These are phyloP conservation scores for Seiridium unicorne DNA, from an alignment of 2,329 filamentous ascomycete species.

Conservation along the genomic window DNA sequence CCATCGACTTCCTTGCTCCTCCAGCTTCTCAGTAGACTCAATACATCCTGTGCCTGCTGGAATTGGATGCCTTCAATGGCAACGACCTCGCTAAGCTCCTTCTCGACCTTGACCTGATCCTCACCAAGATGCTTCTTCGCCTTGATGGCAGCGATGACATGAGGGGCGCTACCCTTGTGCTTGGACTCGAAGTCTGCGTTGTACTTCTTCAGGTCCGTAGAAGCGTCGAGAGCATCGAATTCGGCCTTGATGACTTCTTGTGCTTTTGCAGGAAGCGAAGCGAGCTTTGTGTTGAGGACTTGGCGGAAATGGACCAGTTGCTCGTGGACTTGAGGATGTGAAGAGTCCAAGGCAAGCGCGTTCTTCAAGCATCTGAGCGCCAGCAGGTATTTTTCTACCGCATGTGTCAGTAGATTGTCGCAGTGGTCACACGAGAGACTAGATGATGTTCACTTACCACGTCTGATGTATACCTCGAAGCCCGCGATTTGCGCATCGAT, in stretches of 20 bases:
- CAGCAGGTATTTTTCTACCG: constrained; percentile 77
- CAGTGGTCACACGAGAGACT: constrained; percentile 3
- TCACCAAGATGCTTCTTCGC: constrained; percentile 59
- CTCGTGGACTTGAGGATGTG: constrained; percentile 72
- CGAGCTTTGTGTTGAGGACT: constrained; percentile 53
- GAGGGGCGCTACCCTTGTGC: constrained; percentile 60
- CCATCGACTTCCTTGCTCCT: constrained; percentile 44
- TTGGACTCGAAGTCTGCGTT: constrained; percentile 65
- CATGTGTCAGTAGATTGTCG: constrained; percentile 21
- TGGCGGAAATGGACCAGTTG: constrained; percentile 70
- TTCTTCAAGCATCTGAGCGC: constrained; percentile 83
- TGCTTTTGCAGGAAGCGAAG: constrained; percentile 63
- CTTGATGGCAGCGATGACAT: constrained; percentile 63
- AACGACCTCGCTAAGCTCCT: constrained; percentile 56
- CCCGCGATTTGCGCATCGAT: constrained; percentile 80
- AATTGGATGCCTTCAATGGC: constrained; percentile 42
- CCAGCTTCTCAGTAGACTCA: constrained; percentile 46
- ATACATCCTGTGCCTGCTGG: constrained; percentile 43
- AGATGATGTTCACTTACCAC: constrained; percentile 57
- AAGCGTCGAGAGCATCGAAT: constrained; percentile 60
- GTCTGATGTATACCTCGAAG: constrained; percentile 85
- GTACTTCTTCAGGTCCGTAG: constrained; percentile 57
- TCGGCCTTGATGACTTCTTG: constrained; percentile 68
- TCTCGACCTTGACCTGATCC: constrained; percentile 55
- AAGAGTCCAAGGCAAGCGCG: constrained; percentile 65